A percentile compares a stretch with the other conserved stretches of the same genome.
Conservation (phyloP, 139 green algal genomes). For the Nannochloris sp. region DNA sequence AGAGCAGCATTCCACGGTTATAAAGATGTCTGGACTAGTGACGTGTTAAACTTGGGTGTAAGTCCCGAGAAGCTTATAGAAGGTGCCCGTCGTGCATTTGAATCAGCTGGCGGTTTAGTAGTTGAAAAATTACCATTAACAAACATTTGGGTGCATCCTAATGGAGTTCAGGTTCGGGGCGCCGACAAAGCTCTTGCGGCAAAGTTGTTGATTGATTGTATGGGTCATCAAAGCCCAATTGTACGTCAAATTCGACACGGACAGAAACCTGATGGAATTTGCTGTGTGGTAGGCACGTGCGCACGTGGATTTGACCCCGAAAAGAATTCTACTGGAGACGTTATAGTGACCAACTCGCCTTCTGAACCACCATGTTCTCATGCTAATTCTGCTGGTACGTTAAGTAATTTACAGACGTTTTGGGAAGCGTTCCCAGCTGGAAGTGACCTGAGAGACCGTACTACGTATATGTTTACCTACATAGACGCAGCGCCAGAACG, state of each 20-base stretch:
- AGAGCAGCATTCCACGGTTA: constrained; percentile 42
- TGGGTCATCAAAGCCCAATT: constrained; percentile 86
- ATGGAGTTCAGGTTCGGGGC: constrained; percentile 43
- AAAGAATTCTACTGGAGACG: constrained; percentile 75
- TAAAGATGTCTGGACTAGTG: constrained; percentile 62
- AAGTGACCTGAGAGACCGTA: constrained; percentile 68
- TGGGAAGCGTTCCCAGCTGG: constrained; percentile 88
- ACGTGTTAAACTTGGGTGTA: constrained; percentile 92
- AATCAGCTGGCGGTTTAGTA: constrained; percentile 60
- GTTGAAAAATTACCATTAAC: constrained; percentile 49
- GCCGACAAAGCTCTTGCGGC: constrained; percentile 23
- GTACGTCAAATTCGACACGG: constrained; percentile 79
- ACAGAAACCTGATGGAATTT: constrained; percentile 87
- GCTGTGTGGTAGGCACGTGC: constrained; percentile 86
- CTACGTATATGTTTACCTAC: constrained; percentile 98
- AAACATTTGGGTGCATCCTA: constrained; percentile 45
- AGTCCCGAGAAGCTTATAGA: constrained; percentile 47
- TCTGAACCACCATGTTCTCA: neutral
- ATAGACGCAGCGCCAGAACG: constrained; percentile 65
- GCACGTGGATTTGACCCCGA: constrained; percentile 57
- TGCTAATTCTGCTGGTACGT: neutral
- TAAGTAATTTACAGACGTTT: constrained; percentile 60
- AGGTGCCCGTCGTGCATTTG: constrained; percentile 45
- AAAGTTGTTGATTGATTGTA: constrained; percentile 86
- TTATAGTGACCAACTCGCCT: constrained; percentile 65